Evolutionary conservation across 768 basidiomycete species (phyloP), one percentile per base, ranked within the genome.

Genomic region (Mycena albidolilacea): DNA sequence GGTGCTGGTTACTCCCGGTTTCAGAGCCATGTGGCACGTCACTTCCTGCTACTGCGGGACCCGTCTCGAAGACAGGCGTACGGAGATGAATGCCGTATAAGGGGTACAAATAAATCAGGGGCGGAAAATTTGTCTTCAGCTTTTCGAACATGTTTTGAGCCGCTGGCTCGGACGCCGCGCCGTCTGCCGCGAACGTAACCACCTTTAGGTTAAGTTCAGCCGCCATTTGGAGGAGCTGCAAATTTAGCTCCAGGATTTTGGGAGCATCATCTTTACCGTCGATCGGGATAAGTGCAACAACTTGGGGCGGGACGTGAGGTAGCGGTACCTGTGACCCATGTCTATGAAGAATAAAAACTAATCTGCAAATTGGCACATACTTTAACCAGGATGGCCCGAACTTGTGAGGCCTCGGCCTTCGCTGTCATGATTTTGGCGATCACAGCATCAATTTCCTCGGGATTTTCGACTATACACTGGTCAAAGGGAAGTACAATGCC

Each of bases 381-480:
- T 72, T 79, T 81, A 3, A 72, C 64, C 7, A 81, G 55, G 7
- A 82, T 80, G 1, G 79, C 81, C 0, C 79, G 60, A 19, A 76
- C 77, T 72, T 82, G 81, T 0, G 74, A 69, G 0, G 81, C 81
- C 1, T 73, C 35, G 0, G 78, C 77, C 9, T 80, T 79, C 4
- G 76, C 52, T 12, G 75, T 67, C 7, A 64, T 73, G 1, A 79
- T 73, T 1, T 71, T 65, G 0, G 66, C 65, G 35, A 81, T 77
- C 4, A 80, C 74, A 1, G 63, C 17, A 21, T 79, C 77, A 48
- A 83, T 79, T 39, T 81, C 80, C 0, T 77, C 77, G 0, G 52
- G 57, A 44, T 77, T 55, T 1, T 80, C 76, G 0, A 79, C 78
- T 14, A 77, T 75, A 38, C 78, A 79, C 7, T 79, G 69, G 0